Evolutionary conservation across 345 rosid species (phyloP).

Genomic region (Clausena lansium): DNA sequence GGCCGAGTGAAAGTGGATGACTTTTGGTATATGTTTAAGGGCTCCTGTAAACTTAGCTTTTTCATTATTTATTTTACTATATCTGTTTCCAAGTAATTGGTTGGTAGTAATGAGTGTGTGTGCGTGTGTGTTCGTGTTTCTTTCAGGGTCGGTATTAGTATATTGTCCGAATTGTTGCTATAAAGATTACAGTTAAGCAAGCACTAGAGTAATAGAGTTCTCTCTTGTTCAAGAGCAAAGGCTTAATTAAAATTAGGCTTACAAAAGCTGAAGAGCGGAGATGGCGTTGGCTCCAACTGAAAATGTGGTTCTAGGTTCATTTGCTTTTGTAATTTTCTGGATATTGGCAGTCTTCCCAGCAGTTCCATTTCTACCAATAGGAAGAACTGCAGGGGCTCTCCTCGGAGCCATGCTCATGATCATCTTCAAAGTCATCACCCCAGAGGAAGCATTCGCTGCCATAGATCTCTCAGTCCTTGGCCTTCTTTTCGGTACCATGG

Average conservation of each 20-base stretch:
- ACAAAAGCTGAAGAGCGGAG: background rate
- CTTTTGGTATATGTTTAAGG: background rate
- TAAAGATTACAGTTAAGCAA: background rate
- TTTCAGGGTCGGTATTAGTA: background rate
- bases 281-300: constrained; percentile 4
- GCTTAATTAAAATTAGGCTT: background rate
- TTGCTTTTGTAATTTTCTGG: constrained; percentile 13
- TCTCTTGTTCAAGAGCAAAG: background rate
- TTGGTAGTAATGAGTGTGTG: background rate
- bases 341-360: constrained; percentile 7
- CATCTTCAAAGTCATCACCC: background rate
- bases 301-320: constrained; percentile 3
- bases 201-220: background rate
- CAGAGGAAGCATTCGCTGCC: background rate
- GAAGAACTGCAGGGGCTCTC: constrained; percentile 4
- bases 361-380: constrained; percentile 5
- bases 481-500: constrained; percentile 10
- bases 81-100: background rate
- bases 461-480: constrained; percentile 11
- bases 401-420: constrained; percentile 13
- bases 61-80: background rate
- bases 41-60: background rate
- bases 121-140: background rate
- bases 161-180: background rate
- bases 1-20: background rate